phyloP scores from a whole-genome alignment of 192 early-diverging fungal genomes.

The Linderina pennispora region DNA sequence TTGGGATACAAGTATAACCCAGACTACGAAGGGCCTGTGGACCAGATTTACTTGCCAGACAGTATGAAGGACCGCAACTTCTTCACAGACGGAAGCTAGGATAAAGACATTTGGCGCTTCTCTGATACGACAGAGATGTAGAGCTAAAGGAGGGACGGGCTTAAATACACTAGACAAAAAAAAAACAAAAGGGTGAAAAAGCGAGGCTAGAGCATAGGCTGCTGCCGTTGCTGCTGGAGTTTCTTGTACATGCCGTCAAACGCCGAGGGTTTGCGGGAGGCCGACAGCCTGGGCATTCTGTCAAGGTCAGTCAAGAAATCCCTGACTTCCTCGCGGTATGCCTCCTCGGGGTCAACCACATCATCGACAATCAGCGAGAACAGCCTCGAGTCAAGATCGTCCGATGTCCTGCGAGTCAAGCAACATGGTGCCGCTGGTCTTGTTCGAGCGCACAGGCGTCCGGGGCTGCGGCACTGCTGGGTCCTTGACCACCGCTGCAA shows the following conservation, averaged over 20 bases:
- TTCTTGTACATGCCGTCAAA: too few relatives aligned
- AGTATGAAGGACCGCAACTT: slow-evolving; percentile 57
- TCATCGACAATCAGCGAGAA: slow-evolving; percentile 43
- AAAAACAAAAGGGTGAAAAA: neutral
- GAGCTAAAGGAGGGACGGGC: neutral
- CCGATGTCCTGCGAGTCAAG: slow-evolving; percentile 3
- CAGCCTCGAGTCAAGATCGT: slow-evolving; percentile 27
- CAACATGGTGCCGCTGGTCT: too few relatives aligned
- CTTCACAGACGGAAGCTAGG: slow-evolving; percentile 29
- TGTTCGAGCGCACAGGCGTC: too few relatives aligned
- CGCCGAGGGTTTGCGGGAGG: neutral
- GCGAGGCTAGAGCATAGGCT: too few relatives aligned
- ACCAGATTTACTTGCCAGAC: slow-evolving; percentile 75
- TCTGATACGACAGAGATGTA: slow-evolving; percentile 28
- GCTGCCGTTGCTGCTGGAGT: neutral
- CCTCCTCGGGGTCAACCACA: slow-evolving; percentile 42
- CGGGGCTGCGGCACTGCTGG: neutral
- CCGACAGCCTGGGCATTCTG: slow-evolving; percentile 12
- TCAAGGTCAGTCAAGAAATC: slow-evolving; percentile 35
- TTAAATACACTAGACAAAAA: neutral
- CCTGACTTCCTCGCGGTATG: slow-evolving; percentile 35
- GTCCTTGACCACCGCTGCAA: slow-evolving; percentile 19
- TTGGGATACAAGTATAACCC: slow-evolving; percentile 84
- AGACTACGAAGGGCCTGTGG: slow-evolving; percentile 59
- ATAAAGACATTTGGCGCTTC: slow-evolving; percentile 27